Evolutionary conservation across 2,329 filamentous ascomycete species (phyloP), one percentile per base, ranked within the genome.

Genomic region (Xylaria sp.): DNA sequence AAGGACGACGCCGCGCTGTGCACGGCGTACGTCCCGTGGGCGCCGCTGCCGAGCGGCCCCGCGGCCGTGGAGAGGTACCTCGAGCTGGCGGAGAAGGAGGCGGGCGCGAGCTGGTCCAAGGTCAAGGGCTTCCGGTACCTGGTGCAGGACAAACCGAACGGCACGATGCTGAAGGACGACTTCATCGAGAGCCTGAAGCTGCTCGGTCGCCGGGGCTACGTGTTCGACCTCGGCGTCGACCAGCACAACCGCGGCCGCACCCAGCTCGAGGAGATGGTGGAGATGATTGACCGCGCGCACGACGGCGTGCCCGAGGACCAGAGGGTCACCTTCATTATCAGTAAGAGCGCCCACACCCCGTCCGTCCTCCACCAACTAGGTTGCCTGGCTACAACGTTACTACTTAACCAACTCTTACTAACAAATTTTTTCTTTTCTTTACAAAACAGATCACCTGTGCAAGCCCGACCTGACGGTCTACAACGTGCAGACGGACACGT

Each of bases 151-250:
- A 89, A 90, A 72, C 84, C 84, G 7, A 68, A 74, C 22, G 87
- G 88, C 3, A 83, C 82, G 1, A 87, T 90, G 78, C 65, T 92
- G 41, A 71, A 79, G 43, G 74, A 80, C 9, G 76, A 73, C 7
- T 91, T 92, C 67, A 79, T 91, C 52, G 84, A 85, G 53, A 78
- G 82, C 4, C 67, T 92, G 64, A 84, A 79, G 73, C 81, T 87
- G 69, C 74, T 92, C 42, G 88, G 85, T 4, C 78, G 77, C 48
- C 78, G 78, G 56, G 83, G 84, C 0, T 82, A 87, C 64, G 80
- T 83, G 1, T 96, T 97, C 69, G 93, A 97, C 69, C 76, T 96
- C 0, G 92, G 90, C 0, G 83, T 96, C 11, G 91, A 97, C 76
- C 85, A 89, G 64, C 84, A 90, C 69, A 79, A 84, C n/a, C 84